These are phyloP conservation scores for Diaporthe amygdali DNA, from an alignment of 2,329 filamentous ascomycete species.

Conservation along the genomic window DNA sequence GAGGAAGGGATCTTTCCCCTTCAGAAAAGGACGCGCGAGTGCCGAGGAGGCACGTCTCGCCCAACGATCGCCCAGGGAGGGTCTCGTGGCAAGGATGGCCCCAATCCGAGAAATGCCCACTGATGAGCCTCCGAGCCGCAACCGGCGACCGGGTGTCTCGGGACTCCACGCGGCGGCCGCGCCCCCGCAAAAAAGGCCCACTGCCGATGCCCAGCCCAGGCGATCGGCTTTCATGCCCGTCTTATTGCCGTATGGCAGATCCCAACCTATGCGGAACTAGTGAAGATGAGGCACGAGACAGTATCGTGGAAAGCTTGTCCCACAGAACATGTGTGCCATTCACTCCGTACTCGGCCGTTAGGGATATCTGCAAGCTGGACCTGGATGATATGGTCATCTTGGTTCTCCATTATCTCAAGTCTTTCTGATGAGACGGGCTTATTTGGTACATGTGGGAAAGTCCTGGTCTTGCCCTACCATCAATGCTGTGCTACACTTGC, in stretches of 20 bases:
- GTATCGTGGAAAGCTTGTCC: background rate
- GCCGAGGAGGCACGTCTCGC: background rate
- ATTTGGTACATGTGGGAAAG: too few species aligned
- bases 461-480: too few species aligned
- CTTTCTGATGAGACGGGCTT: too few species aligned
- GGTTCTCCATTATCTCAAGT: background rate
- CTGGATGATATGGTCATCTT: background rate
- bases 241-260: constrained; percentile 15
- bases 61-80: background rate
- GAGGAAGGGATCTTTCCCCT: too few species aligned
- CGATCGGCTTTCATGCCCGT: background rate
- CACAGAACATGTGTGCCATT: background rate
- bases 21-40: background rate
- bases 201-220: background rate
- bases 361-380: background rate
- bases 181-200: background rate
- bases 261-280: too few species aligned
- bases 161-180: background rate
- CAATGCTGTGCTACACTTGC: too few species aligned
- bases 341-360: background rate
- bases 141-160: background rate
- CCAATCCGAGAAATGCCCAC: background rate
- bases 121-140: background rate
- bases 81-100: background rate
- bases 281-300: too few species aligned